phyloP scores from a whole-genome alignment of 345 rosid species.

The Eucalyptus erythrocorys region DNA sequence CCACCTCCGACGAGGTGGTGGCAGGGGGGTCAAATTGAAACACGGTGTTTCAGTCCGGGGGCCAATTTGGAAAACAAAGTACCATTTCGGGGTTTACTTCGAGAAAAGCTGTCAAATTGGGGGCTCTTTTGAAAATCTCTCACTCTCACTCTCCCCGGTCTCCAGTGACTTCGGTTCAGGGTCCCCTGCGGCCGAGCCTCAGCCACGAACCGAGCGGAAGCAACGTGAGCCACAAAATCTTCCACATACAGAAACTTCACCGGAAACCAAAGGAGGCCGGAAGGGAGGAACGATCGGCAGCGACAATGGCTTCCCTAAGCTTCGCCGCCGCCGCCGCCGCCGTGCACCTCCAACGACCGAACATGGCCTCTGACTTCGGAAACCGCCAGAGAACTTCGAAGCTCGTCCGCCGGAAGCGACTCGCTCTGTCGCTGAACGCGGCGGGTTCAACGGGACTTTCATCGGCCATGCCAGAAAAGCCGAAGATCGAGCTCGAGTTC shows the following conservation, averaged over 20 bases:
- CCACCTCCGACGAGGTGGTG: background rate
- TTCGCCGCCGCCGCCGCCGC: background rate
- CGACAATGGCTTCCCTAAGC: background rate
- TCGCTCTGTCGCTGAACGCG: background rate
- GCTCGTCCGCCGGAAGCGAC: background rate
- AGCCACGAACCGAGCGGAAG: background rate
- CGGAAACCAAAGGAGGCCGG: background rate
- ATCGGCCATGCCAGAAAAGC: slow-evolving; percentile 14
- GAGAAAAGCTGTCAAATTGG: background rate
- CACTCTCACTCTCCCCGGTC: background rate
- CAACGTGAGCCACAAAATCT: background rate
- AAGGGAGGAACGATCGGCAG: background rate
- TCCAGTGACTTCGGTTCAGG: background rate
- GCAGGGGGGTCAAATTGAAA: background rate
- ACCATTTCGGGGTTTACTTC: fast-evolving
- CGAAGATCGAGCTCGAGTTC: slow-evolving; percentile 74
- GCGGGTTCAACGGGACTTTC: slow-evolving; percentile 19
- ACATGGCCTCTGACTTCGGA: background rate
- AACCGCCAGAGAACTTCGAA: background rate
- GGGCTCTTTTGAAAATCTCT: background rate
- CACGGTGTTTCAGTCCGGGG: background rate
- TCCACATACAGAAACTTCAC: background rate
- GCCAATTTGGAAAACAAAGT: background rate
- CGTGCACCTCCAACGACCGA: background rate
- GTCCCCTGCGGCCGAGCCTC: background rate